phyloP scores from a whole-genome alignment of 306 rosid species.

The Benincasa hispida region DNA sequence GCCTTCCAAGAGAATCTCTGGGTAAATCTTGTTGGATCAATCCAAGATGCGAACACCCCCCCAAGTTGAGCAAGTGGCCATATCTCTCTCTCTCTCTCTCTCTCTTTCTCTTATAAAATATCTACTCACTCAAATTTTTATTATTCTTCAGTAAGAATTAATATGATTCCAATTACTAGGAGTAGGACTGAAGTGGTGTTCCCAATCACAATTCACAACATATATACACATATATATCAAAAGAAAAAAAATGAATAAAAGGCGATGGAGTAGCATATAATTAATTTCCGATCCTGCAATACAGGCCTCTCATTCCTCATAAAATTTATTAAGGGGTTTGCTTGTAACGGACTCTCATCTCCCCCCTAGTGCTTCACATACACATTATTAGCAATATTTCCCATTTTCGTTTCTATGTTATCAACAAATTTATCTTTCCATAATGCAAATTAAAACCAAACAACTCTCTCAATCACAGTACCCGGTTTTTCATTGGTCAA shows the following conservation, averaged over 20 bases:
- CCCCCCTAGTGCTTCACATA: background rate
- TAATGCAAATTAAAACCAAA: background rate
- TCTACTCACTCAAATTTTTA: no score
- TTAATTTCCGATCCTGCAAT: no score
- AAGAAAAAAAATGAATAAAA: no score
- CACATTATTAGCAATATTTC: background rate
- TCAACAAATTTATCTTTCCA: constrained; percentile 5
- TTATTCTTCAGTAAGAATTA: background rate
- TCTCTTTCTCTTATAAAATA: no score
- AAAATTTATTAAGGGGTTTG: background rate
- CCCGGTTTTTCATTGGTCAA: background rate
- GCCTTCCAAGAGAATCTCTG: background rate
- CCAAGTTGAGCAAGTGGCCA: constrained; percentile 1
- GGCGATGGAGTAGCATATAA: no score
- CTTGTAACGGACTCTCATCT: background rate
- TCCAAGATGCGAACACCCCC: background rate
- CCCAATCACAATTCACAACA: background rate
- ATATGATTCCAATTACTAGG: background rate
- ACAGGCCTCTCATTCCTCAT: no score
- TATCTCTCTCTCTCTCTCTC: no score
- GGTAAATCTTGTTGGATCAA: background rate
- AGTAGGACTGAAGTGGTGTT: background rate
- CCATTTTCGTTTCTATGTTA: background rate
- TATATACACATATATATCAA: no score
- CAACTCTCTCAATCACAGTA: background rate